phyloP scores from a whole-genome alignment of 208 protist species.

The Wallacemonas sp. region DNA sequence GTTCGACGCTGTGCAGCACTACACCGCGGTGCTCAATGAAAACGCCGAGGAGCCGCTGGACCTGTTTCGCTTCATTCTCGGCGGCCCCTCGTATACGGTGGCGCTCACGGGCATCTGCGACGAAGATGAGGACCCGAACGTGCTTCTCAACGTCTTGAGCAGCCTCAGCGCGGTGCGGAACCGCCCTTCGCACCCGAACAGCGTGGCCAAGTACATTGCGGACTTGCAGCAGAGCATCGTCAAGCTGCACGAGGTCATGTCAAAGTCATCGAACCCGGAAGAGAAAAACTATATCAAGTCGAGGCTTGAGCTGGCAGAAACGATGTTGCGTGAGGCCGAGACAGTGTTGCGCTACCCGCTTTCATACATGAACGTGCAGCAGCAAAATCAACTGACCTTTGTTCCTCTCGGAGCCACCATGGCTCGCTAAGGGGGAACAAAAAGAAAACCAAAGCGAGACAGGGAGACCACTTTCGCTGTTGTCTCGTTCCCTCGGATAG shows the following conservation, averaged over 20 bases:
- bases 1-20: constrained; percentile 78
- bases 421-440: not conserved
- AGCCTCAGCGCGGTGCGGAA: constrained; percentile 57
- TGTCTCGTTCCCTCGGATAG: too few relatives aligned
- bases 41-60: constrained; percentile 53
- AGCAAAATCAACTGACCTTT: constrained; percentile 36
- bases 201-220: constrained; percentile 45
- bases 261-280: constrained; percentile 37
- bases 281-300: constrained; percentile 52
- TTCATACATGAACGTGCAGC: constrained; percentile 22
- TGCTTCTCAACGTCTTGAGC: constrained; percentile 53
- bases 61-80: constrained; percentile 62
- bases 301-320: constrained; percentile 43
- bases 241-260: constrained; percentile 44
- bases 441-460: constrained; percentile 3
- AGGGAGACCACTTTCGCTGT: not conserved
- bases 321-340: constrained; percentile 52
- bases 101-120: constrained; percentile 69
- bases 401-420: constrained; percentile 44
- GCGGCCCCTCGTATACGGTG: constrained; percentile 52
- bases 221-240: constrained; percentile 63
- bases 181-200: constrained; percentile 46
- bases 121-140: constrained; percentile 59
- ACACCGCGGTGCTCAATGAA: constrained; percentile 45
- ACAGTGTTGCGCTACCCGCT: constrained; percentile 38